A percentile compares a stretch with the other conserved stretches of the same genome.
Evolutionary conservation across 495 filamentous ascomycete genomes (phyloP).

Genomic region (Terfezia boudieri): DNA sequence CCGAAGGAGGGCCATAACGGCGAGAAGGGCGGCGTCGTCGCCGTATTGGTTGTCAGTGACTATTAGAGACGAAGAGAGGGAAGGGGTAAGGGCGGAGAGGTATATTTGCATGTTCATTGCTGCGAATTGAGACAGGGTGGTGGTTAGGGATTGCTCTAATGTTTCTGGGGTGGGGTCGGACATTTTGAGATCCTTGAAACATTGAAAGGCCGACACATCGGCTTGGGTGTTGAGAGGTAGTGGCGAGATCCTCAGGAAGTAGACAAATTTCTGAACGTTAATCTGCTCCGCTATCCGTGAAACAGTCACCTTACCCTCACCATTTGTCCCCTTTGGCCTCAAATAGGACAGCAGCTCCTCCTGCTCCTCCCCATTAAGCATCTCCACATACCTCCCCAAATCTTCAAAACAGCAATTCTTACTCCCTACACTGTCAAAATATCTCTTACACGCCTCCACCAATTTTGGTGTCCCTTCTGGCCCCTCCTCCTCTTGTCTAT

Average conservation of each 20-base stretch:
- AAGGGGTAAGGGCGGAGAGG: slow-evolving; percentile 15
- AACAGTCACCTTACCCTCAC: slow-evolving; percentile 20
- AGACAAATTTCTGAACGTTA: slow-evolving; percentile 36
- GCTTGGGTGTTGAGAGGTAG: slow-evolving; percentile 3
- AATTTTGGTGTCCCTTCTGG: slow-evolving; percentile 21
- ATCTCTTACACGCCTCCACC: slow-evolving; percentile 25
- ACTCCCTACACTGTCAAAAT: slow-evolving; percentile 27
- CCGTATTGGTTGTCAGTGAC: slow-evolving; percentile 33
- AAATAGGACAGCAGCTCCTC: slow-evolving; percentile 23
- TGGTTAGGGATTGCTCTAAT: slow-evolving; percentile 24
- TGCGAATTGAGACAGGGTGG: slow-evolving; percentile 19
- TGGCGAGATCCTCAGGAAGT: slow-evolving; percentile 27
- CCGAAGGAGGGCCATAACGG: slow-evolving; percentile 32
- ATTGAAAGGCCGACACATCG: slow-evolving; percentile 7
- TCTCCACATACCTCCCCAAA: slow-evolving; percentile 25
- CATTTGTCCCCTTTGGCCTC: slow-evolving; percentile 5
- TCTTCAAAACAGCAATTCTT: slow-evolving; percentile 36
- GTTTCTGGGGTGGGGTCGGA: neutral
- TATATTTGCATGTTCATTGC: slow-evolving; percentile 22
- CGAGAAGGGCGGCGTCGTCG: slow-evolving; percentile 34
- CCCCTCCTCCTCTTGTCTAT: slow-evolving; percentile 12
- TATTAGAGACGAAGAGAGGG: slow-evolving; percentile 9
- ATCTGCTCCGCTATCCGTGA: slow-evolving; percentile 15
- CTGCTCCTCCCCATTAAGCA: slow-evolving; percentile 21
- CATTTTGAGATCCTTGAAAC: neutral